Evolutionary conservation across 2,329 filamentous ascomycete genomes (phyloP).

Genomic region (Trichothecium roseum): DNA sequence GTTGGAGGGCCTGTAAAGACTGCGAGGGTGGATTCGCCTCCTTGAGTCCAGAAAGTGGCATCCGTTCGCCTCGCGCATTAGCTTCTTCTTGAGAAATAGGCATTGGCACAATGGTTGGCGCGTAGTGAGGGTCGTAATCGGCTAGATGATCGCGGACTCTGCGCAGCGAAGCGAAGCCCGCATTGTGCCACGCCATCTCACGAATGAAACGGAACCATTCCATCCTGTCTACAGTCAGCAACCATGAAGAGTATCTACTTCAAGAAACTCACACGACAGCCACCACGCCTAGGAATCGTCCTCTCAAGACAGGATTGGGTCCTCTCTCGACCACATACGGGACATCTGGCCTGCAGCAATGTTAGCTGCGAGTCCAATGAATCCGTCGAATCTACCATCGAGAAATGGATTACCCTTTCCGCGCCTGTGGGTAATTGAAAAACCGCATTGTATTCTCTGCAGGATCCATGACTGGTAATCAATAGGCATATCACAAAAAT

Average conservation of each 20-base stretch:
- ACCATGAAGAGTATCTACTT: neutral
- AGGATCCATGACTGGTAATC: too few relatives aligned
- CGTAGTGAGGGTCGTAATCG: conserved; percentile 35
- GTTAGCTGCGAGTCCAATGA: too few relatives aligned
- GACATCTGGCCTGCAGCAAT: too few relatives aligned
- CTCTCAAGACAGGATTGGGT: conserved; percentile 46
- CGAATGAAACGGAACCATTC: conserved; percentile 44
- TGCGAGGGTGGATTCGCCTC: neutral
- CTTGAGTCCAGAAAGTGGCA: conserved; percentile 2
- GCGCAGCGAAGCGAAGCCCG: conserved; percentile 50
- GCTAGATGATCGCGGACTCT: conserved; percentile 40
- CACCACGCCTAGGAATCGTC: conserved; percentile 39
- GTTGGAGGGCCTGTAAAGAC: conserved; percentile 24
- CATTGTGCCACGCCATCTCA: conserved; percentile 49
- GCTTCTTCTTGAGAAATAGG: conserved; percentile 32
- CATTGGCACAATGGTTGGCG: conserved; percentile 33
- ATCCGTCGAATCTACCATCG: too few relatives aligned
- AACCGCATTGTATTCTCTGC: too few relatives aligned
- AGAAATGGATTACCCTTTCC: too few relatives aligned
- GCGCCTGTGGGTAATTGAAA: too few relatives aligned
- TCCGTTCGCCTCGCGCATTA: neutral
- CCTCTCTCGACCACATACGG: neutral
- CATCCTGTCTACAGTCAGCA: conserved; percentile 27
- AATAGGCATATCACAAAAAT: too few relatives aligned
- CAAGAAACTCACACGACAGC: conserved; percentile 39